Evolutionary conservation across 495 filamentous ascomycete species (phyloP), one percentile per base, ranked within the genome.

Genomic region (Pyrenopolyporus hunteri): DNA sequence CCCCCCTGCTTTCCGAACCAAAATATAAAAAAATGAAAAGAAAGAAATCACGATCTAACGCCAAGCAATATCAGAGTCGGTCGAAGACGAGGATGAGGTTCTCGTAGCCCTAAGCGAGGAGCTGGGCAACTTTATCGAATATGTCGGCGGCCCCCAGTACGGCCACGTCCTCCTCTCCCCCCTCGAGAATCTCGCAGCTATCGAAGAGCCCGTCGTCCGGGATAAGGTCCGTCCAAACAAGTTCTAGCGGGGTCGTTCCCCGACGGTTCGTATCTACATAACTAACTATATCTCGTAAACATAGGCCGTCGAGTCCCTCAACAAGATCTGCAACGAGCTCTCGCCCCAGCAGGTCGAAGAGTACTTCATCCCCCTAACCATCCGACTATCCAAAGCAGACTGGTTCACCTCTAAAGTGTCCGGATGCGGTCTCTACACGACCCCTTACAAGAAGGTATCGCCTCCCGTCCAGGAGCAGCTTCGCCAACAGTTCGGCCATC

Each of bases 361-460:
- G 69, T 87, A 89, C 73, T 98, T 97, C 78, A 91, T 98, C 67
- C 94, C 95, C 22, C 88, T 98, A 63, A 89, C 90, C 48, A 84
- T 96, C 67, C 90, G 94, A 64, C 88, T 98, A 48, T 96, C 94
- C 51, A 98, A 97, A 83, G 95, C 94, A 74, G 94, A 98, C 80
- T 98, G 94, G 94, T 98, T 98, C 71, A 98, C 94, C 23, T 98
- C 95, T 57, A 98, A 98, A 76, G 94, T 98, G 47, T 98, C 94
- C 10, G 94, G 93, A 6, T 95, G 94, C 61, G 94, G 93, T 40
- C 89, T 98, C 33, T 98, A 93, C 76, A 92, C 88, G 66, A 83
- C 87, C 37, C 93, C 94, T 57, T 98, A 98, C 82, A 86, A 82
- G 50, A 96, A 93, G 79, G 90, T 93, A 48, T 85, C 89, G 11